These are phyloP conservation scores for Begonia fuchsioides DNA, from an alignment of 306 rosid genomes.

Conservation along the genomic window DNA sequence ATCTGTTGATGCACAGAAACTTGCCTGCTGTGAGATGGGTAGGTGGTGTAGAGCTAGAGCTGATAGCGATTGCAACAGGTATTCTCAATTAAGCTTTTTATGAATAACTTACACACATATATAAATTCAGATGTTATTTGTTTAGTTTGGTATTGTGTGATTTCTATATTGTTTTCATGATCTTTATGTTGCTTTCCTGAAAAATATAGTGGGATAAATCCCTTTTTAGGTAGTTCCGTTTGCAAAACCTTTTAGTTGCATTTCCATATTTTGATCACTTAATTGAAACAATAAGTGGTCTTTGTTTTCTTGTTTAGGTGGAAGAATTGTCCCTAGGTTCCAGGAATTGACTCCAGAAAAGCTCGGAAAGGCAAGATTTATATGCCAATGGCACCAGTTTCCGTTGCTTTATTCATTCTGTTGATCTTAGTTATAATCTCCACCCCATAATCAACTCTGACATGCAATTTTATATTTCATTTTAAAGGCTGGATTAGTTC, in stretches of 20 bases:
- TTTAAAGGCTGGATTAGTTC: conserved; percentile 83
- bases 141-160: too few relatives aligned
- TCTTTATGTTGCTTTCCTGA: too few relatives aligned
- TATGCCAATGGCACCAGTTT: background rate
- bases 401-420: background rate
- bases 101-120: too few relatives aligned
- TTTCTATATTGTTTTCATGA: too few relatives aligned
- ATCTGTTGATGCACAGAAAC: conserved; percentile 87
- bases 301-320: conserved; percentile 24
- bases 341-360: conserved; percentile 88
- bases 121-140: too few relatives aligned
- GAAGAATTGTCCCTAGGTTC: conserved; percentile 97
- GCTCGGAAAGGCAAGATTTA: conserved; percentile 58
- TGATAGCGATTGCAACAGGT: conserved; percentile 97
- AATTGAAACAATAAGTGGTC: too few relatives aligned
- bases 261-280: too few relatives aligned
- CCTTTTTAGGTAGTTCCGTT: too few relatives aligned
- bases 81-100: background rate
- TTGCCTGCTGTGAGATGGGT: conserved; percentile 99
- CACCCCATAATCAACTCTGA: background rate
- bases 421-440: background rate
- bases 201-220: too few relatives aligned
- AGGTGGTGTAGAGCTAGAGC: conserved; percentile 97
- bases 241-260: too few relatives aligned
- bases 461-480: conserved; percentile 1